Evolutionary conservation across 306 rosid species (phyloP).

Genomic region (Prunus kanzakura): DNA sequence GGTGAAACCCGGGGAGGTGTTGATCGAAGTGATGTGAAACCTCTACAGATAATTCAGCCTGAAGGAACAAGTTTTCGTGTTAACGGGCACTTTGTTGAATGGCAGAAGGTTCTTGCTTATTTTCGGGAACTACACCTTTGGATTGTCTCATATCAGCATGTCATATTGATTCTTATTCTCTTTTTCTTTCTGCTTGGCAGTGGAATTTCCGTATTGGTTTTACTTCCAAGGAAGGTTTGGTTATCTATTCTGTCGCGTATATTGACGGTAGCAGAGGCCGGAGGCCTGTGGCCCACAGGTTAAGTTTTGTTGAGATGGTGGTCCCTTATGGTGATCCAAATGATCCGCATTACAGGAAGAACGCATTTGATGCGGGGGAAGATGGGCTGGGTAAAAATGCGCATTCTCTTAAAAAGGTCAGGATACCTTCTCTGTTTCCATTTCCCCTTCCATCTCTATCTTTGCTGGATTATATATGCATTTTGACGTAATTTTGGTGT

Average conservation of each 20-base stretch:
- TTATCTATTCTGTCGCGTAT: conserved; percentile 66
- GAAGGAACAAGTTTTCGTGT: conserved; percentile 88
- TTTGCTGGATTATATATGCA: not conserved
- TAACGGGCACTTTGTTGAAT: conserved; percentile 65
- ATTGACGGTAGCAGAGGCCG: conserved; percentile 76
- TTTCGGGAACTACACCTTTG: conserved; percentile 6
- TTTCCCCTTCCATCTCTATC: not conserved
- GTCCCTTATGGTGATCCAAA: conserved; percentile 89
- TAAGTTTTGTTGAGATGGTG: conserved; percentile 85
- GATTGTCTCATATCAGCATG: conserved; percentile 11
- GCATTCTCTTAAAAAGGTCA: conserved; percentile 79
- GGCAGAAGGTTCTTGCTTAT: conserved; percentile 61
- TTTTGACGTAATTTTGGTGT: conserved; percentile 14
- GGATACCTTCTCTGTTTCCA: conserved; percentile 4
- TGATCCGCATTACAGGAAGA: conserved; percentile 82
- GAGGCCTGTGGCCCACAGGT: conserved; percentile 70
- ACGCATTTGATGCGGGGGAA: conserved; percentile 89
- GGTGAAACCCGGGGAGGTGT: conserved; percentile 82
- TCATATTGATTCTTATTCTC: not conserved
- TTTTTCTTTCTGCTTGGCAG: conserved; percentile 42
- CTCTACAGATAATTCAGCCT: conserved; percentile 66
- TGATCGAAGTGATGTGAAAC: conserved; percentile 81
- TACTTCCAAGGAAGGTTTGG: conserved; percentile 72
- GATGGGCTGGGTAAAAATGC: conserved; percentile 83
- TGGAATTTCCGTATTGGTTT: conserved; percentile 84